phyloP scores from a whole-genome alignment of 805 yeast species.

The Deakozyma indianensis region DNA sequence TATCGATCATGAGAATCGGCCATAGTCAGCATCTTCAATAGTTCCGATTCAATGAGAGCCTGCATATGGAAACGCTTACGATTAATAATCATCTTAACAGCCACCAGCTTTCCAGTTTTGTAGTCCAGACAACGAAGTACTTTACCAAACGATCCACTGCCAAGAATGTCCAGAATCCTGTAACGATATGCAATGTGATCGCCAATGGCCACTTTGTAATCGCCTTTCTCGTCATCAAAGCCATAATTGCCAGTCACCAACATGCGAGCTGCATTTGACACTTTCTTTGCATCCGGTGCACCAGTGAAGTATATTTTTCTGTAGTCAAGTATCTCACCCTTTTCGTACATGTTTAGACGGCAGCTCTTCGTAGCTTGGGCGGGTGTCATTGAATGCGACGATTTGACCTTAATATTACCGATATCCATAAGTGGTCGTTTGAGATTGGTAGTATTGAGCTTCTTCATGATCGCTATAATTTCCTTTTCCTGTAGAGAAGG shows the following conservation, averaged over 20 bases:
- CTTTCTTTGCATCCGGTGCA: constrained; percentile 11
- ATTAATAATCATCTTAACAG: constrained; percentile 64
- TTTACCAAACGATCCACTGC: constrained; percentile 74
- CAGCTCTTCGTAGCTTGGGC: constrained; percentile 10
- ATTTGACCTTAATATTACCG: constrained; percentile 5
- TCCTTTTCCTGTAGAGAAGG: constrained; percentile 3
- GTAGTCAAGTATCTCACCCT: constrained; percentile 42
- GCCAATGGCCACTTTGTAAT: constrained; percentile 37
- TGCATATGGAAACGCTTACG: constrained; percentile 62
- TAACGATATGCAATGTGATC: constrained; percentile 72
- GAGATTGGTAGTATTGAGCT: constrained; percentile 7
- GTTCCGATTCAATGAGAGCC: constrained; percentile 62
- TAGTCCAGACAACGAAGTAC: constrained; percentile 61
- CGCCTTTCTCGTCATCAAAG: constrained; percentile 56
- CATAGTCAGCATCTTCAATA: constrained; percentile 35
- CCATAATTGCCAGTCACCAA: constrained; percentile 37
- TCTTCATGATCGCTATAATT: constrained; percentile 6
- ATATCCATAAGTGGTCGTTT: constrained; percentile 3
- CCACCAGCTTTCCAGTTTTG: constrained; percentile 41
- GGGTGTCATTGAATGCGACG: constrained; percentile 9
- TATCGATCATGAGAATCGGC: constrained; percentile 20
- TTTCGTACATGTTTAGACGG: constrained; percentile 37
- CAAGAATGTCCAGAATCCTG: constrained; percentile 43
- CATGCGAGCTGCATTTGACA: constrained; percentile 12
- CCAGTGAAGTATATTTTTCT: constrained; percentile 40